These are phyloP conservation scores for Claviceps sp. DNA, from an alignment of 2,329 filamentous ascomycete species.

Conservation along the genomic window DNA sequence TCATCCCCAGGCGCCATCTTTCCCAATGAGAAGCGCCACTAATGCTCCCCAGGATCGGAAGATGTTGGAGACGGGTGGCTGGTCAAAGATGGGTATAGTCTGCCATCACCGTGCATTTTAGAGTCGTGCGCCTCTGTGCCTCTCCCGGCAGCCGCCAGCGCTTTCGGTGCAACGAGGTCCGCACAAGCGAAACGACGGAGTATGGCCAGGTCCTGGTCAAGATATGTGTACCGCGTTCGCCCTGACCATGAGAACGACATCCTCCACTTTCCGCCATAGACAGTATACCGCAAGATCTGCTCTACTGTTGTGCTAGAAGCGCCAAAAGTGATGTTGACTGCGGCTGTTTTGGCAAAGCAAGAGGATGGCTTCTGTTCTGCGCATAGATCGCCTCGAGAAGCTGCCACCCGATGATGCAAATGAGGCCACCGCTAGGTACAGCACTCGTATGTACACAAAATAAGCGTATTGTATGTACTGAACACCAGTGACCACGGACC, in stretches of 20 bases:
- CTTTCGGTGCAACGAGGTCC: background rate
- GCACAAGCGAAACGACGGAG: background rate
- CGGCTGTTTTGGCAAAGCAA: background rate
- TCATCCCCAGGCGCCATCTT: background rate
- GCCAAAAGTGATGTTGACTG: background rate
- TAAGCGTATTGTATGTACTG: too few species aligned
- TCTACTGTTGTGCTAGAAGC: background rate
- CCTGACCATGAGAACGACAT: background rate
- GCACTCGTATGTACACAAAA: background rate
- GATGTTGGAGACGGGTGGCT: slow-evolving; percentile 1
- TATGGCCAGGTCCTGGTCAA: background rate
- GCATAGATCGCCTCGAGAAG: background rate
- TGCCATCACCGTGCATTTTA: slow-evolving; percentile 1
- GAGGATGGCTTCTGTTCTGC: background rate
- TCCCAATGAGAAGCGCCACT: background rate
- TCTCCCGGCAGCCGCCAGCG: slow-evolving; percentile 1
- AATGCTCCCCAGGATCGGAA: background rate
- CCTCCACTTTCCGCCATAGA: background rate
- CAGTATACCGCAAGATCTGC: background rate
- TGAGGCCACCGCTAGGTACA: background rate
- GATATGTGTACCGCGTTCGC: background rate
- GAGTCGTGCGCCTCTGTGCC: slow-evolving; percentile 3
- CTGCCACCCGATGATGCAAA: background rate
- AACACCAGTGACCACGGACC: background rate
- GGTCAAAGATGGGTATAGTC: slow-evolving; percentile 4